Conservation (phyloP, 2,329 filamentous ascomycete species). For the Penicillium sp. region DNA sequence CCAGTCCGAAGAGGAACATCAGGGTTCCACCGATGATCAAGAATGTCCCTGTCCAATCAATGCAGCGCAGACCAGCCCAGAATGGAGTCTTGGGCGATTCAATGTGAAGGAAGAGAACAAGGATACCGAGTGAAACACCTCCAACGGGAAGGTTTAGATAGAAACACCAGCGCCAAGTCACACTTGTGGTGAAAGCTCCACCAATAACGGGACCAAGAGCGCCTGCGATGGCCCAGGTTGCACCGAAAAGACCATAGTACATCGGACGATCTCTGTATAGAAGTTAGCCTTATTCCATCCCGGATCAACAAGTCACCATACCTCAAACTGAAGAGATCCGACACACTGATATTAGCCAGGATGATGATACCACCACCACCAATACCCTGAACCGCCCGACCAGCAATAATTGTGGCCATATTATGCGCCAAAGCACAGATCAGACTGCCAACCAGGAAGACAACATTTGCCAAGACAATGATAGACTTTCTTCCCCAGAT, state of each 20-base stretch:
- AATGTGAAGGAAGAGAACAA: slow-evolving; percentile 61
- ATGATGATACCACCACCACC: slow-evolving; percentile 64
- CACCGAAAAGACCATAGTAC: slow-evolving; percentile 63
- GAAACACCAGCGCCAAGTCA: slow-evolving; percentile 62
- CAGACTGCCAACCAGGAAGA: slow-evolving; percentile 63
- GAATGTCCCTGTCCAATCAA: slow-evolving; percentile 64
- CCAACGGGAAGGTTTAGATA: slow-evolving; percentile 64
- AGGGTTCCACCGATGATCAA: slow-evolving; percentile 73
- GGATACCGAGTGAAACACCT: slow-evolving; percentile 58
- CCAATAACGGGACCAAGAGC: slow-evolving; percentile 62
- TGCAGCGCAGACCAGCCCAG: slow-evolving; percentile 57
- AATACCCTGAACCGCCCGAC: slow-evolving; percentile 62
- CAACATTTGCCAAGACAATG: slow-evolving; percentile 58
- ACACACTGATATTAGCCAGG: slow-evolving; percentile 64
- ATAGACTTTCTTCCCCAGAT: slow-evolving; percentile 67
- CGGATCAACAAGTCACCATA: slow-evolving; percentile 25
- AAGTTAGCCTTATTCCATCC: slow-evolving; percentile 8
- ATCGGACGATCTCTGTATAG: slow-evolving; percentile 53
- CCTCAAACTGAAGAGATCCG: slow-evolving; percentile 63
- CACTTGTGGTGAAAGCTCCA: slow-evolving; percentile 59
- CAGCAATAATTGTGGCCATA: slow-evolving; percentile 63
- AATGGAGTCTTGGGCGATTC: slow-evolving; percentile 62
- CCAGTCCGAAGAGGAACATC: slow-evolving; percentile 82
- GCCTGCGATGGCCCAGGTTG: slow-evolving; percentile 62
- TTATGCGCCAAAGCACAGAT: slow-evolving; percentile 59